Evolutionary conservation across 352 stramenopile species (phyloP), one percentile per base, ranked within the genome.

Genomic region (Aphanomyces cochlioides): DNA sequence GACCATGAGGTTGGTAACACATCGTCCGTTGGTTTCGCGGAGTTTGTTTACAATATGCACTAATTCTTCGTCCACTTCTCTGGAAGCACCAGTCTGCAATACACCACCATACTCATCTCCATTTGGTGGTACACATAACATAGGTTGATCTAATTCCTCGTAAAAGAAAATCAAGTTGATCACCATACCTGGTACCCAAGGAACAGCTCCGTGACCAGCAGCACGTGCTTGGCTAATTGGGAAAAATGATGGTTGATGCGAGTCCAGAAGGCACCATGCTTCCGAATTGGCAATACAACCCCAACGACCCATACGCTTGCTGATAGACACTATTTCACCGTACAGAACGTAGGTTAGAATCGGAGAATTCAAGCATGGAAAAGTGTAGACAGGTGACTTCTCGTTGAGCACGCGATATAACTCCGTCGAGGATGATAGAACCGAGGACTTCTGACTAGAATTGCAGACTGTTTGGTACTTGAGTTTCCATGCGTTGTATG

Each of bases 191-290:
- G 28, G 48, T 8, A 70, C 47, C 48, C 64, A 70, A 7, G 64
- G 64, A n/a, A 70, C 64, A 10, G 64, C 21, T n/a, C 43, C 64
- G 38, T 64, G 48, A 21, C 47, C 64, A 19, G 64, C 64, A 8
- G 64, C 64, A 12, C 53, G 45, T n/a, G 64, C 64, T 10, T 56
- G 64, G 15, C 43, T 54, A 13, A 70, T 70, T 8, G 36, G 64
- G 21, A 64, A 70, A n/a, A 70, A 70, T 8, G 64, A 60, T 21
- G 64, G 64, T 43, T 70, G 64, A 39, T 70, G 64, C 37, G 64
- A 63, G 21, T 70, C 64, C 17, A 70, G 19, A 8, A 70, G 64
- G 7, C 53, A 54, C 64, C 64, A 70, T 43, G 64, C 64, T 10
- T 70, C 64, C 36, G 64, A n/a, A 12, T 70, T 19, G 15, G 19